phyloP scores from a whole-genome alignment of 2,329 filamentous ascomycete species.

The Aspergillus terreus region DNA sequence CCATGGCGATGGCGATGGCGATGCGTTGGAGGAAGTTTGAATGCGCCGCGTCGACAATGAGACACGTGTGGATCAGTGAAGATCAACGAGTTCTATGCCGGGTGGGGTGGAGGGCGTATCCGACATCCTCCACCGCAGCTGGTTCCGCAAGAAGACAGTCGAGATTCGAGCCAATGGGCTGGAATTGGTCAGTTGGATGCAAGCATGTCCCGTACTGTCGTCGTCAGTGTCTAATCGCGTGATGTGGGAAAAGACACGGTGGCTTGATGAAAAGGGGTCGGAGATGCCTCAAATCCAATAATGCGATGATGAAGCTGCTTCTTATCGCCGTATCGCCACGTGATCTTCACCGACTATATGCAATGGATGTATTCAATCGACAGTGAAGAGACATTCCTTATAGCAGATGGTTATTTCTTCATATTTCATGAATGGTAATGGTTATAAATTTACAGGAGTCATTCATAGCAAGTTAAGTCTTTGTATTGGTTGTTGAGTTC shows the following conservation, averaged over 20 bases:
- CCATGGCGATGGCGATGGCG: constrained; percentile 10
- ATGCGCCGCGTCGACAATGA: neutral
- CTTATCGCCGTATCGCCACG: constrained; percentile 1
- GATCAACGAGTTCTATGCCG: neutral
- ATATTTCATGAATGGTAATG: no score
- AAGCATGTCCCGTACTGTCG: neutral
- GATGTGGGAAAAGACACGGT: neutral
- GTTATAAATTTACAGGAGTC: no score
- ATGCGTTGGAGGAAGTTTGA: neutral
- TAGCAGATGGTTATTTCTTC: no score
- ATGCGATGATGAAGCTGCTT: neutral
- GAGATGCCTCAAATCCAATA: neutral
- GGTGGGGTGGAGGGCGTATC: neutral
- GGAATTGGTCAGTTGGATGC: neutral
- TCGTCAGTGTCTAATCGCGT: neutral
- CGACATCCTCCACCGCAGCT: neutral
- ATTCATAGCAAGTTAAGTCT: no score
- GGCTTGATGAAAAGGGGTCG: constrained; percentile 1
- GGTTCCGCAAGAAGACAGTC: no score
- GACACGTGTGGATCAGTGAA: neutral
- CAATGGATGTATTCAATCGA: no score
- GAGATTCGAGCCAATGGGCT: neutral
- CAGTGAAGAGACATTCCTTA: no score
- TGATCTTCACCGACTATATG: neutral
- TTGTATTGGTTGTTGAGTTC: no score